These are phyloP conservation scores for Graphilbum ipis-grandicollis DNA, from an alignment of 2,329 filamentous ascomycete species.

Conservation along the genomic window DNA sequence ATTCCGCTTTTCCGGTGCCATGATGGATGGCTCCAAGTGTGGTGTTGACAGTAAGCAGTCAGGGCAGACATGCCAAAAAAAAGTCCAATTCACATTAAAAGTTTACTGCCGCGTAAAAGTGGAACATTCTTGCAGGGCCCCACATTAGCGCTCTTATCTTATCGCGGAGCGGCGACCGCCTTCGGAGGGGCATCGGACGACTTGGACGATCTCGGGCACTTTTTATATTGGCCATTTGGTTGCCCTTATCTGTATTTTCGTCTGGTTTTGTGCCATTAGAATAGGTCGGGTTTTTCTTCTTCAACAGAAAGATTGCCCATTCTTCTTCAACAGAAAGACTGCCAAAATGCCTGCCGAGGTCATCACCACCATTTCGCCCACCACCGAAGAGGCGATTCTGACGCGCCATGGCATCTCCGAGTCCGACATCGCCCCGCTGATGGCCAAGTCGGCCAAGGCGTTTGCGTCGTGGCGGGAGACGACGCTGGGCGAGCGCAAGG, in stretches of 20 bases:
- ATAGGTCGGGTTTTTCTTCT: no score
- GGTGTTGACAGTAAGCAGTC: neutral
- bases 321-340: neutral
- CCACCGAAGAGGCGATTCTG: slow-evolving; percentile 69
- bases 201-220: no score
- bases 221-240: no score
- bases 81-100: no score
- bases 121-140: no score
- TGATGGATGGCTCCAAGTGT: slow-evolving; percentile 15
- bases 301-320: neutral
- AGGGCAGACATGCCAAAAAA: neutral
- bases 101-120: no score
- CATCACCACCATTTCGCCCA: slow-evolving; percentile 72
- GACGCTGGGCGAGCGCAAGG: slow-evolving; percentile 55
- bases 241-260: no score
- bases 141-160: no score
- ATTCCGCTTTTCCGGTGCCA: slow-evolving; percentile 55
- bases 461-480: slow-evolving; percentile 67
- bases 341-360: slow-evolving; percentile 43
- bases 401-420: slow-evolving; percentile 59
- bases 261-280: no score
- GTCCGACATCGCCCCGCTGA: slow-evolving; percentile 53
- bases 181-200: no score
- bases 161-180: no score
- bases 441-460: slow-evolving; percentile 52